Base-by-base conservation (phyloP, 2,329 filamentous ascomycete genomes). In the Amylocarpus encephaloides region DNA sequence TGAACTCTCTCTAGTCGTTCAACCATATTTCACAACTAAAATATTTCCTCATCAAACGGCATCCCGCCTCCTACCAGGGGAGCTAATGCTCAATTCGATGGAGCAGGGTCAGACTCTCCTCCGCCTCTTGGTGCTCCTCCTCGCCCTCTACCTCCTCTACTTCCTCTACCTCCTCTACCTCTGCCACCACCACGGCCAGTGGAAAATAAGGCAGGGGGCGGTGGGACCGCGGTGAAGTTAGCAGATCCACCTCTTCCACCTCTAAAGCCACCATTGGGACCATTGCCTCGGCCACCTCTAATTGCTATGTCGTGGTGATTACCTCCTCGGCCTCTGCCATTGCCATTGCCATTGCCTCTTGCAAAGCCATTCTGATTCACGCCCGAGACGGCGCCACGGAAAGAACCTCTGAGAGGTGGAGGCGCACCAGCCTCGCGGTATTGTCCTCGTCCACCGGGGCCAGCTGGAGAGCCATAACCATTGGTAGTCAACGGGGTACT, bases 401-500 rank as follows among this genome's bases (percentile, higher is more conserved):
- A 85, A 19, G 72, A 71, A 1, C 78, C 78, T 26, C 74, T 71
- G 26, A 84, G 70, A 12, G 79, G 73, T 9, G 72, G 67, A 12
- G 80, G 81, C 1, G 76, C 68, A 1, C 74, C 59, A 13, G 80
- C 76, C 55, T 84, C 79, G 53, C 71, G 74, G 59, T 77, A 78
- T 66, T 92, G 86, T 33, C 72, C 75, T 51, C 76, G 73, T 29
- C 81, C 79, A 52, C 79, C 77, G 12, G 79, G 74, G 15, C 59
- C 59, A 32, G 75, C 69, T 15, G 72, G 78, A 60, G 73, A 74
- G 18, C 81, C 82, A 68, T 77, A 82, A 12, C 73, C 62, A 49
- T 72, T 70, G 10, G 77, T 71, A 0, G 74, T 79, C 54, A 82
- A 71, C 1, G 78, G 74, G 11, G 74, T 73, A 13, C 71, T 60